Conservation (phyloP, 768 basidiomycete genomes). For the Sporobolomyces roseus region DNA sequence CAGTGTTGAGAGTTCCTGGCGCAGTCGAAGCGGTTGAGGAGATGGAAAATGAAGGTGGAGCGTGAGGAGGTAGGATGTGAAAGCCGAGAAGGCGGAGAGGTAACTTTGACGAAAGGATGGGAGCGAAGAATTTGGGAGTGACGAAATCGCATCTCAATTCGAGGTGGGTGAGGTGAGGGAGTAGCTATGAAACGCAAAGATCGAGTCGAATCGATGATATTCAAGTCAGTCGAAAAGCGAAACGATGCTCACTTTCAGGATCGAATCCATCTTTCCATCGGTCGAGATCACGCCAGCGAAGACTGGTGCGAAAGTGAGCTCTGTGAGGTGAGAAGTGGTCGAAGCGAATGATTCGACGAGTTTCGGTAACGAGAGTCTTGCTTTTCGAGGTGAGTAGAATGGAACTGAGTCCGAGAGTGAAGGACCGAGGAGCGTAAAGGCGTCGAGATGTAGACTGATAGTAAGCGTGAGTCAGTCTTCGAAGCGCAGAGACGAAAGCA, state of each 20-base stretch:
- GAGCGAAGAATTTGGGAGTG: conserved; percentile 1
- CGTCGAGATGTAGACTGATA: conserved; percentile 1
- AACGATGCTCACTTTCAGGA: neutral
- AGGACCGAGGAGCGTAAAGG: neutral
- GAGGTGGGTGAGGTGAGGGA: conserved; percentile 3
- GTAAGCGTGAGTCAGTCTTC: neutral
- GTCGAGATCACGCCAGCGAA: neutral
- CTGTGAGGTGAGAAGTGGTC: neutral
- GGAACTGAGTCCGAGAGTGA: neutral
- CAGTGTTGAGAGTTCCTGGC: neutral
- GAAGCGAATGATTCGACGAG: neutral
- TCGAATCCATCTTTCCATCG: neutral
- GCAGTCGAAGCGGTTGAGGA: neutral
- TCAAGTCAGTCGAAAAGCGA: no score
- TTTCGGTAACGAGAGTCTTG: neutral
- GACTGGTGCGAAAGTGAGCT: conserved; percentile 5
- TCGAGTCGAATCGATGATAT: no score
- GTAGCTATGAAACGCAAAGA: neutral
- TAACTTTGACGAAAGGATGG: neutral
- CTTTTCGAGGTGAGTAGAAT: neutral
- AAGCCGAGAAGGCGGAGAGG: neutral
- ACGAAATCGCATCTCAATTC: conserved; percentile 7
- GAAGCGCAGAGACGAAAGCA: neutral
- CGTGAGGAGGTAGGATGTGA: conserved; percentile 12
- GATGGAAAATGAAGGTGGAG: neutral